Evolutionary conservation across 345 rosid species (phyloP), one percentile per base, ranked within the genome.

Genomic region (Eucalyptus urophylla): DNA sequence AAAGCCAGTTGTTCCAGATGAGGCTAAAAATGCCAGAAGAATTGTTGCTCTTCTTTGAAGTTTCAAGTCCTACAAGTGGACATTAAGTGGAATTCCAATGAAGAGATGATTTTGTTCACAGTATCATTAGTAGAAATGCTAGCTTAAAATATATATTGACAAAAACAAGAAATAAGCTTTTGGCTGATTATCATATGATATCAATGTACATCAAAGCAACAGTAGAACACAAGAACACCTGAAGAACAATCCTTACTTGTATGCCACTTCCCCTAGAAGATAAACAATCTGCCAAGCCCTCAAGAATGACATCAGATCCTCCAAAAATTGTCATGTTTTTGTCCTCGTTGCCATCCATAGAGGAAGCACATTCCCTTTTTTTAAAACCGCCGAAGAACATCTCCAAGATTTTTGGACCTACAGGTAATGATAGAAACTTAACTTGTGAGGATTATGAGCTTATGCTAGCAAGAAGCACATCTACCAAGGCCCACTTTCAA

Each of bases 1-100:
- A 92, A 94, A 95, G 86, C 98, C 98, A 62, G 93, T 90, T 87
- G 92, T 95, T 89, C 98, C 97, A 86, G 96, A 97, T 47, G 99
- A 95, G 86, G 94, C 96, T 89, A 95, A 88, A 87, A 94, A 94
- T 45, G 98, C 99, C 86, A 98, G 93, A 89, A 93, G 88, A 89
- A 90, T 91, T 69, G 95, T 90, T 53, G 95, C 96, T 60, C 91
- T 94, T 90, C 96, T 92, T 90, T 94, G 94, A 47, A 97, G 97
- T 89, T 93, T 95, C 90, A 97, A 90, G 76, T 94, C 98, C 99
- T 98, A 96, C 89, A 93, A 89, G 43, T 86, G 65, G 91, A 91
- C 88, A 58, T 43, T 86, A 5, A 17, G 43, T n/a, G 53, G 37
- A 50, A 86, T 86, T 50, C 87, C 87, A 47, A 50, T 86, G 50